Percentiles rank a stretch among this genome's conserved stretches.
These are phyloP conservation scores for Ogataea degrootiae DNA, from an alignment of 805 yeast genomes.

Conservation along the genomic window DNA sequence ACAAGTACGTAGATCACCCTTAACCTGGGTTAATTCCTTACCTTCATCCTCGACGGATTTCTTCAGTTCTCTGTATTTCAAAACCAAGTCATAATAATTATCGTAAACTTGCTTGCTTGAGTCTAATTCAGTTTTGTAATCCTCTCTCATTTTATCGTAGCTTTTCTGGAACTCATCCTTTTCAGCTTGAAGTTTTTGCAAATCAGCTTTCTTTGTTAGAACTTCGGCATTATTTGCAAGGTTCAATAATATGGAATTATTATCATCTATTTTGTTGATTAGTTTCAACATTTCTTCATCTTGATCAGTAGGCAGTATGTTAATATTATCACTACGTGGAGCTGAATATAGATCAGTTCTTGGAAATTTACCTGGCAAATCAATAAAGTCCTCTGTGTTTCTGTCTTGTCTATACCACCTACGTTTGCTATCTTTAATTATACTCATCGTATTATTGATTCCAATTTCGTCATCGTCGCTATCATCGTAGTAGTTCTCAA, in stretches of 20 bases:
- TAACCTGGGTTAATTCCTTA: neutral
- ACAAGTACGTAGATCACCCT: neutral
- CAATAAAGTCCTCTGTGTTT: slow-evolving; percentile 9
- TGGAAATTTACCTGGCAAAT: slow-evolving; percentile 15
- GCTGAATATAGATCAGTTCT: neutral
- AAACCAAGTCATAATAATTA: slow-evolving; percentile 21
- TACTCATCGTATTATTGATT: slow-evolving; percentile 20
- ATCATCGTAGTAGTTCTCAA: neutral
- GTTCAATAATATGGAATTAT: slow-evolving; percentile 9
- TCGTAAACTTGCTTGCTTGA: slow-evolving; percentile 22
- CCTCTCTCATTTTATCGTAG: slow-evolving; percentile 21
- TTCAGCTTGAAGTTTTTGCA: slow-evolving; percentile 8
- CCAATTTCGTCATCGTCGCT: slow-evolving; percentile 12
- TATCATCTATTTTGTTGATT: slow-evolving; percentile 3
- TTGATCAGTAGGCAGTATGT: neutral
- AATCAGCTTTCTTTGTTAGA: slow-evolving; percentile 10
- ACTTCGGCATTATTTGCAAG: slow-evolving; percentile 11
- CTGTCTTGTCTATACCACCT: slow-evolving; percentile 9
- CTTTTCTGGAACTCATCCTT: slow-evolving; percentile 14
- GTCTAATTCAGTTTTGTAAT: slow-evolving; percentile 17
- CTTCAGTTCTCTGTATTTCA: slow-evolving; percentile 13
- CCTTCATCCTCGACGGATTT: slow-evolving; percentile 1
- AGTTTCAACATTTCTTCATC: neutral
- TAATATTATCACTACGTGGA: neutral
- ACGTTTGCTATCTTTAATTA: slow-evolving; percentile 14